These are phyloP conservation scores for Striga asiatica DNA, from an alignment of 257 asterid genomes.

Conservation along the genomic window DNA sequence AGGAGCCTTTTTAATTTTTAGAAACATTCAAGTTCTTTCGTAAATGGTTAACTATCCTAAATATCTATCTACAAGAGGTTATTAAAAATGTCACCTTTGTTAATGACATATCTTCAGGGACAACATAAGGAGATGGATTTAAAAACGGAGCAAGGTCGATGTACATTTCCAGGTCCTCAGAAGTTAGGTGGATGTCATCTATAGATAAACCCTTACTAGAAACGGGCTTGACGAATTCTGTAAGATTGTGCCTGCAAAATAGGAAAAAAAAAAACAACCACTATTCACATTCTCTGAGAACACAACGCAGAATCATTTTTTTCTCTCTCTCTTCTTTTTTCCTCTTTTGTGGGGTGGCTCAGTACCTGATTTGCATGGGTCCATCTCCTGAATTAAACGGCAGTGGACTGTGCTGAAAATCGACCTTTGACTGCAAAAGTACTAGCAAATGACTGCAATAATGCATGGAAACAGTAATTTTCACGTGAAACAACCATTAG, in stretches of 20 bases:
- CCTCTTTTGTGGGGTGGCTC: no score
- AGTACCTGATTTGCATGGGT: conserved; percentile 75
- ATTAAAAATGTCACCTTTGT: conserved; percentile 53
- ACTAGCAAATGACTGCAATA: conserved; percentile 94
- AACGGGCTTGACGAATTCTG: conserved; percentile 89
- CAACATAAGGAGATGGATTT: conserved; percentile 89
- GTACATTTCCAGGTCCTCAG: conserved; percentile 92
- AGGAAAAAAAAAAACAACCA: conserved; percentile 9
- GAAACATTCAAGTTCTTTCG: background rate
- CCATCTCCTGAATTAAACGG: conserved; percentile 69
- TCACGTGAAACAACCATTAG: conserved; percentile 1
- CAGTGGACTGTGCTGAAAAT: conserved; percentile 87
- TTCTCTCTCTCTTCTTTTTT: no score
- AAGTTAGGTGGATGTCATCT: conserved; percentile 66
- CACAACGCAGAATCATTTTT: no score
- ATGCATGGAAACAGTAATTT: conserved; percentile 3
- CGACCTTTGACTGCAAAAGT: conserved; percentile 86
- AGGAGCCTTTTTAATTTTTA: background rate
- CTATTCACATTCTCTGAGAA: background rate
- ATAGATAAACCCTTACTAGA: conserved; percentile 80
- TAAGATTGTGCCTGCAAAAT: conserved; percentile 74
- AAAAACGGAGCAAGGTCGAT: conserved; percentile 88
- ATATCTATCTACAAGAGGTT: background rate
- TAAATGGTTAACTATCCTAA: background rate
- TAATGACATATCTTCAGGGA: conserved; percentile 96